Conservation (phyloP, 768 basidiomycete species). For the Hericium alpestre region DNA sequence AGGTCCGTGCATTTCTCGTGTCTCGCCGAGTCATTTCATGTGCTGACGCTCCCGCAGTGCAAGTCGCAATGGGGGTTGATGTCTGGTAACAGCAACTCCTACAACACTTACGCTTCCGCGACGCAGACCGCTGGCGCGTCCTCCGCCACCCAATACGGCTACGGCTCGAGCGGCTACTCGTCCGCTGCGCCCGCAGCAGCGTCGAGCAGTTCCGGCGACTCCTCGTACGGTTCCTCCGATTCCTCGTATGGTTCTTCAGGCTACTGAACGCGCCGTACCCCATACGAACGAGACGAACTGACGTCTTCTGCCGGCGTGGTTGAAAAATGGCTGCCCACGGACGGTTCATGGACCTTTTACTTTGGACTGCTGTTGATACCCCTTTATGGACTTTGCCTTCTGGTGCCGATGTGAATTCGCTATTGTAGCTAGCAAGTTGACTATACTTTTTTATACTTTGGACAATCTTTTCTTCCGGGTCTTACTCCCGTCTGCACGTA, state of each 20-base stretch:
- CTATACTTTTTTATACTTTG: neutral
- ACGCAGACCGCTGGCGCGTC: slow-evolving; percentile 4
- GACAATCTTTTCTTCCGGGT: neutral
- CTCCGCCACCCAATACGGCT: slow-evolving; percentile 16
- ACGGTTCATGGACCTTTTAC: neutral
- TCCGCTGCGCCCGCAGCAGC: neutral
- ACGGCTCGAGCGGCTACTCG: slow-evolving; percentile 1
- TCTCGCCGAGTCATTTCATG: neutral
- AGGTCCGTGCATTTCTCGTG: slow-evolving; percentile 22
- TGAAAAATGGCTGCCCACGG: neutral
- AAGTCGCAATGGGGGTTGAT: slow-evolving; percentile 45
- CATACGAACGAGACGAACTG: neutral
- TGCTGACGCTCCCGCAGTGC: slow-evolving; percentile 29
- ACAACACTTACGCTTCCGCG: slow-evolving; percentile 28
- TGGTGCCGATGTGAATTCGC: neutral
- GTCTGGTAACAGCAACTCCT: slow-evolving; percentile 38
- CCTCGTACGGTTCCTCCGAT: slow-evolving; percentile 1
- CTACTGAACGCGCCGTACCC: slow-evolving; percentile 1
- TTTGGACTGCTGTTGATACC: neutral
- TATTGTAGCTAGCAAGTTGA: neutral
- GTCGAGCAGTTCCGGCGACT: slow-evolving; percentile 1
- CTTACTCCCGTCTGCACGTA: neutral
- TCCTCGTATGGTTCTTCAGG: slow-evolving; percentile 4
- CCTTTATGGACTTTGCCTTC: neutral
- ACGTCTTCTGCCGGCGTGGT: neutral